These are phyloP conservation scores for Amyloporia xantha DNA, from an alignment of 768 basidiomycete genomes.

Conservation along the genomic window DNA sequence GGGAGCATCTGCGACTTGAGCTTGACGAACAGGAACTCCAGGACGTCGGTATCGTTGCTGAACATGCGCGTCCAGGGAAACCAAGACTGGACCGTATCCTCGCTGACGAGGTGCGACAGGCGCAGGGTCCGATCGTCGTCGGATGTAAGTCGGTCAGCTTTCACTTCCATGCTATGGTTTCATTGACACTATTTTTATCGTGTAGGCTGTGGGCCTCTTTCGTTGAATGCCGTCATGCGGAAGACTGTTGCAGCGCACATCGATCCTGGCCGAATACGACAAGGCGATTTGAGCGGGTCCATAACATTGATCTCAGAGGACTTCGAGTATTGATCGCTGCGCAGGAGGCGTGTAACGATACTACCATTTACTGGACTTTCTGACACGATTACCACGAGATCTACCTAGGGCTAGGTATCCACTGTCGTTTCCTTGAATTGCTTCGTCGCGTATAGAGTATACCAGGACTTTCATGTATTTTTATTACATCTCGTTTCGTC, in stretches of 20 bases:
- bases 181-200: too few relatives aligned
- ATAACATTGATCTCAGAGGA: slow-evolving; percentile 63
- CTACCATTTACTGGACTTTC: too few relatives aligned
- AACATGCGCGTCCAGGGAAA: slow-evolving; percentile 58
- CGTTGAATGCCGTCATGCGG: slow-evolving; percentile 62
- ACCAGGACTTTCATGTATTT: too few relatives aligned
- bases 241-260: slow-evolving; percentile 59
- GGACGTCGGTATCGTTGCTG: slow-evolving; percentile 54
- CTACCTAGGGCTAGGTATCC: too few relatives aligned
- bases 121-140: slow-evolving; percentile 54
- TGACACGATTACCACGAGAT: too few relatives aligned
- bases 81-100: slow-evolving; percentile 59
- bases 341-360: too few relatives aligned
- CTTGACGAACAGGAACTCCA: slow-evolving; percentile 52
- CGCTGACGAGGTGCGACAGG: slow-evolving; percentile 53
- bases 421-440: too few relatives aligned
- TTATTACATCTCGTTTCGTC: too few relatives aligned
- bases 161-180: slow-evolving; percentile 1
- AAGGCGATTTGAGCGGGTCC: slow-evolving; percentile 52
- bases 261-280: slow-evolving; percentile 42
- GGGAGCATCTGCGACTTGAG: slow-evolving; percentile 33
- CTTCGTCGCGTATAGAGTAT: too few relatives aligned
- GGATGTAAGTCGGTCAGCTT: slow-evolving; percentile 48
- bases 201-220: slow-evolving; percentile 68
- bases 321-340: slow-evolving; percentile 56